phyloP scores from a whole-genome alignment of 495 filamentous ascomycete species.

The Annulohypoxylon nitens region DNA sequence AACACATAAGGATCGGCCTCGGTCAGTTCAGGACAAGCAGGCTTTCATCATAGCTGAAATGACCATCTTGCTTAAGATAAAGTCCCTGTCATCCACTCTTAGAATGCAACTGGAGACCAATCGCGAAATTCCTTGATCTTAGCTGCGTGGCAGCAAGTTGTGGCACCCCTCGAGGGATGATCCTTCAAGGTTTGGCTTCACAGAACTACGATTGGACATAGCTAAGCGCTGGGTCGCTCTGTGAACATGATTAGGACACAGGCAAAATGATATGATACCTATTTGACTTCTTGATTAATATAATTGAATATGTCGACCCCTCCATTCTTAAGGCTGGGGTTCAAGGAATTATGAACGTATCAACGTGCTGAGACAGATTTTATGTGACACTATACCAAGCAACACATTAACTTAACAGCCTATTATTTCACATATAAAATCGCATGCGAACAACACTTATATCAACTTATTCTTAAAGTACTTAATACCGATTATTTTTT shows the following conservation, averaged over 20 bases:
- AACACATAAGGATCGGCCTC: not conserved
- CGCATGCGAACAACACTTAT: too few relatives aligned
- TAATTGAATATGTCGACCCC: too few relatives aligned
- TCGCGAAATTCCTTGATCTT: not conserved
- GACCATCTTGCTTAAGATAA: not conserved
- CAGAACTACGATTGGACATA: not conserved
- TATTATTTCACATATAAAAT: too few relatives aligned
- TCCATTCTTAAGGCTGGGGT: too few relatives aligned
- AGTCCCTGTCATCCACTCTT: not conserved
- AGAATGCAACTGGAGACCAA: not conserved
- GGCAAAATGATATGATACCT: not conserved
- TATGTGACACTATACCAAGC: too few relatives aligned
- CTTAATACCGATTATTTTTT: too few relatives aligned
- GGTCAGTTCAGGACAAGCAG: not conserved
- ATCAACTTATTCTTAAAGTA: too few relatives aligned
- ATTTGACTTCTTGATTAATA: not conserved
- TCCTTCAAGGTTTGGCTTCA: not conserved
- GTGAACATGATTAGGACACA: not conserved
- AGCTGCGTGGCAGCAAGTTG: constrained; percentile 8
- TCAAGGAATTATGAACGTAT: too few relatives aligned
- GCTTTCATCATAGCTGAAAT: constrained; percentile 2
- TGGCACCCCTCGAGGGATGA: constrained; percentile 2
- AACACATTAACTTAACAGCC: too few relatives aligned
- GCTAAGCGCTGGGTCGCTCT: not conserved
- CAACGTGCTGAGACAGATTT: too few relatives aligned